A percentile compares a stretch with the other conserved stretches of the same genome.
These are phyloP conservation scores for Podaxis sp. DNA, from an alignment of 768 basidiomycete genomes.

Conservation along the genomic window DNA sequence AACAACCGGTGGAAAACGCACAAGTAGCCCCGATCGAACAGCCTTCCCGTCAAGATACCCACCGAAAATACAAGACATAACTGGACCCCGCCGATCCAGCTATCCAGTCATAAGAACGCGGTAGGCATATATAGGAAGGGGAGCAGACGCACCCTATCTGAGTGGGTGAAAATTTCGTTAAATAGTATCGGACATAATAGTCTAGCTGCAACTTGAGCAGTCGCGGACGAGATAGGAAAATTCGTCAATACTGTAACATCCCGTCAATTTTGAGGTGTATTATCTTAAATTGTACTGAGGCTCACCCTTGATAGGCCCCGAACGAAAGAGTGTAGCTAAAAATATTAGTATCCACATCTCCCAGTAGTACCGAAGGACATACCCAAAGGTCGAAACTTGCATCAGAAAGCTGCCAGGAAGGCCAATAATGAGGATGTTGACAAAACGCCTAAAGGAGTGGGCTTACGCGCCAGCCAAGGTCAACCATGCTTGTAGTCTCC, in stretches of 20 bases:
- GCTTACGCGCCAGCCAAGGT: constrained; percentile 42
- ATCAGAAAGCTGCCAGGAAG: constrained; percentile 36
- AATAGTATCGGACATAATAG: constrained; percentile 38
- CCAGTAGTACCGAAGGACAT: background rate
- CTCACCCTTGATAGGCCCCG: constrained; percentile 34
- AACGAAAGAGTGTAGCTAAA: constrained; percentile 36
- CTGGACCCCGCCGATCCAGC: constrained; percentile 50
- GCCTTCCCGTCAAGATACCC: constrained; percentile 44
- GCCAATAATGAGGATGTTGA: constrained; percentile 18
- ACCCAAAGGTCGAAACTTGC: constrained; percentile 8
- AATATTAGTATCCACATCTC: constrained; percentile 25
- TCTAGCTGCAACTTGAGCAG: constrained; percentile 23
- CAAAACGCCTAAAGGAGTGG: background rate
- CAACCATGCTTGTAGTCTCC: constrained; percentile 41
- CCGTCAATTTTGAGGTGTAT: constrained; percentile 12
- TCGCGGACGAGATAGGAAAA: background rate
- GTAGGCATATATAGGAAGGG: background rate
- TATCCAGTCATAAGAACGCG: constrained; percentile 11
- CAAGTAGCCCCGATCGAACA: constrained; percentile 59
- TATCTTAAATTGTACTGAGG: constrained; percentile 1
- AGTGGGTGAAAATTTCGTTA: constrained; percentile 33
- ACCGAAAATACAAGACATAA: constrained; percentile 43
- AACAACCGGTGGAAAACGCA: constrained; percentile 14
- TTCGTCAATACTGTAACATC: background rate
- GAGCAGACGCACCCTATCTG: constrained; percentile 32